phyloP scores from a whole-genome alignment of 1,139 yeast species.

The Debaryomyces fabryi region DNA sequence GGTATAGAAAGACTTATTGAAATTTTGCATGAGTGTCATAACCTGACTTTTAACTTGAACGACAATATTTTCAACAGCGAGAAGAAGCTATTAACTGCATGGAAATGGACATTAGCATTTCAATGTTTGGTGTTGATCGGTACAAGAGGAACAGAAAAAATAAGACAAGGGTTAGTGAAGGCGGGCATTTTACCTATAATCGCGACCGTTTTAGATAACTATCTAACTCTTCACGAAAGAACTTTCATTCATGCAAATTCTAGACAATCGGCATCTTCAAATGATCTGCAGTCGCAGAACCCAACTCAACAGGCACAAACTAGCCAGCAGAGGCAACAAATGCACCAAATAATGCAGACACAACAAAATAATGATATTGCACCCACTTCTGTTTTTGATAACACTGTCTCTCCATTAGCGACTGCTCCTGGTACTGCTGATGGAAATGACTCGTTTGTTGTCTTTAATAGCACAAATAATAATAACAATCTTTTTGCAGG shows the following conservation, averaged over 20 bases:
- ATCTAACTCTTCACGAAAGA: slow-evolving; percentile 51
- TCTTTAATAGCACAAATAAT: slow-evolving; percentile 3
- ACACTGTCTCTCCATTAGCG: slow-evolving; percentile 3
- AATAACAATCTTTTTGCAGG: slow-evolving; percentile 1
- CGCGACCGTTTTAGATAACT: slow-evolving; percentile 90
- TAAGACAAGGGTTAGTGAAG: slow-evolving; percentile 82
- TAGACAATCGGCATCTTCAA: slow-evolving; percentile 10
- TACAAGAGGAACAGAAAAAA: slow-evolving; percentile 87
- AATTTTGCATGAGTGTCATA: slow-evolving; percentile 79
- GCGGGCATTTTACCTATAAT: slow-evolving; percentile 91
- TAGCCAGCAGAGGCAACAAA: slow-evolving; percentile 9
- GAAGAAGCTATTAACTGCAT: slow-evolving; percentile 65
- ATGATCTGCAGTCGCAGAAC: slow-evolving; percentile 12
- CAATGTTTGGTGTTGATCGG: slow-evolving; percentile 91
- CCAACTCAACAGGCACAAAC: slow-evolving; percentile 10
- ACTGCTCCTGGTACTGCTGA: slow-evolving; percentile 7
- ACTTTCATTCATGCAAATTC: slow-evolving; percentile 38
- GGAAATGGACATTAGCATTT: slow-evolving; percentile 97
- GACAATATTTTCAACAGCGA: slow-evolving; percentile 49
- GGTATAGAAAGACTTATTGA: slow-evolving; percentile 88
- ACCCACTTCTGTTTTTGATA: slow-evolving; percentile 2
- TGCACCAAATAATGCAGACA: slow-evolving; percentile 7
- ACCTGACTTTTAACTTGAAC: slow-evolving; percentile 32
- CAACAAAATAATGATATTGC: slow-evolving; percentile 2
- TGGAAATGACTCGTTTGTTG: slow-evolving; percentile 4